A percentile compares a stretch with the other conserved stretches of the same genome.
phyloP scores from a whole-genome alignment of 148 eudicot genomes.

The Pouteria glomerata region DNA sequence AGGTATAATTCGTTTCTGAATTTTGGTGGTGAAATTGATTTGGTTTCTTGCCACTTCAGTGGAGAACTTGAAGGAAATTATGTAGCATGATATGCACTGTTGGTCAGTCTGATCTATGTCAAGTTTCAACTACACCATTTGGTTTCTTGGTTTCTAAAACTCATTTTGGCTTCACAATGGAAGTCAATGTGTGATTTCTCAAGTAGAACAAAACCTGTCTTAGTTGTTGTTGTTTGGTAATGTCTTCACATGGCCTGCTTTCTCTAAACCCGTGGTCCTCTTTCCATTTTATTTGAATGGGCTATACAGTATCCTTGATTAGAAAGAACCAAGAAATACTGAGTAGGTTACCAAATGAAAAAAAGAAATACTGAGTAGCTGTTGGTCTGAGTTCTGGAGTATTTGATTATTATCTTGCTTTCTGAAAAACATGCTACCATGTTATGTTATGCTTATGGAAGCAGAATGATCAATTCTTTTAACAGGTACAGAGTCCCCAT shows the following conservation, averaged over 20 bases:
- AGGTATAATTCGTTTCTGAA: conserved; percentile 10
- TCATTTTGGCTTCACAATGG: too few species aligned
- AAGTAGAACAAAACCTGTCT: too few species aligned
- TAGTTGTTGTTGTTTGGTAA: too few species aligned
- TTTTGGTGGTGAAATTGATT: background rate
- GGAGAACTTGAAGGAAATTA: background rate
- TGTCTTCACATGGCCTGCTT: too few species aligned
- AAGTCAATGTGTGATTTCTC: too few species aligned
- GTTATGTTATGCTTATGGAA: background rate
- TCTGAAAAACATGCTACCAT: background rate
- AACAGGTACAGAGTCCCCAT: too few species aligned
- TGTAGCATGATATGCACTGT: background rate
- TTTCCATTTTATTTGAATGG: too few species aligned
- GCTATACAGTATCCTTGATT: too few species aligned
- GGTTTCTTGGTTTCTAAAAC: conserved; percentile 2
- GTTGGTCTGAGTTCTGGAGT: background rate
- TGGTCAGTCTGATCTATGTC: background rate
- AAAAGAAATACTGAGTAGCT: background rate
- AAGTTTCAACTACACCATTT: background rate
- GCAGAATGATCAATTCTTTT: too few species aligned
- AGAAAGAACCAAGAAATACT: too few species aligned
- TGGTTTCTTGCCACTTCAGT: background rate
- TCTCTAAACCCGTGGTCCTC: too few species aligned
- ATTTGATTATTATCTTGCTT: background rate
- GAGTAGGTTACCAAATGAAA: too few species aligned